Evolutionary conservation across 805 yeast genomes (phyloP).

Genomic region (Sugiyamaella marilandica): DNA sequence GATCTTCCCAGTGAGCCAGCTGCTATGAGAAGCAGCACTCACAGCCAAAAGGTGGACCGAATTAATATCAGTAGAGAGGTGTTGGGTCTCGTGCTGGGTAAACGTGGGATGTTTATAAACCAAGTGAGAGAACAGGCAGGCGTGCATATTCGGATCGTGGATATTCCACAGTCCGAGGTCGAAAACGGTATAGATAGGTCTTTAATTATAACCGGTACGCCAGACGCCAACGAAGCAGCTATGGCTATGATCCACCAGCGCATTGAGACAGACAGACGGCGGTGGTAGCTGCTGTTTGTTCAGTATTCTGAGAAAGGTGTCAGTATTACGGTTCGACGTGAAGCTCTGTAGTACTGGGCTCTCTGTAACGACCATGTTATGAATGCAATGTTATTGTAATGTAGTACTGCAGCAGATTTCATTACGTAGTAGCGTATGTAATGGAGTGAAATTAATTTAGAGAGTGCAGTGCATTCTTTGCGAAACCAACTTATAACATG

Average conservation of each 20-base stretch:
- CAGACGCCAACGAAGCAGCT: conserved; percentile 27
- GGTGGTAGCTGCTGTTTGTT: background rate
- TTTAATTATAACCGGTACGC: conserved; percentile 25
- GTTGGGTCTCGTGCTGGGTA: conserved; percentile 83
- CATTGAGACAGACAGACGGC: conserved; percentile 2
- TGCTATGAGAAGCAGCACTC: background rate
- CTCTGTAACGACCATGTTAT: too few species aligned
- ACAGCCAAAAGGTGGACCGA: conserved; percentile 25
- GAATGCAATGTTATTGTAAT: too few species aligned
- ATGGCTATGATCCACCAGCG: conserved; percentile 25
- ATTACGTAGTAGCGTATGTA: too few species aligned
- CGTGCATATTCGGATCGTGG: conserved; percentile 67
- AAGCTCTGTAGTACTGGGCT: background rate
- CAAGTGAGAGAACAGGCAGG: conserved; percentile 74
- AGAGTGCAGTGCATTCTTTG: too few species aligned
- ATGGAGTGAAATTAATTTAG: too few species aligned
- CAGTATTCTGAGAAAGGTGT: background rate
- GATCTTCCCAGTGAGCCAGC: conserved; percentile 8
- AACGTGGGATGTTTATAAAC: conserved; percentile 76
- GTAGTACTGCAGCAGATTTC: too few species aligned
- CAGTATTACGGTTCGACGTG: background rate
- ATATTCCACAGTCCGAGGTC: conserved; percentile 19
- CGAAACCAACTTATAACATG: too few species aligned
- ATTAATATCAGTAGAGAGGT: conserved; percentile 69
- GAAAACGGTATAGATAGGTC: conserved; percentile 25